Conservation (phyloP, 257 asterid species). For the Orobanche coerulescens region DNA sequence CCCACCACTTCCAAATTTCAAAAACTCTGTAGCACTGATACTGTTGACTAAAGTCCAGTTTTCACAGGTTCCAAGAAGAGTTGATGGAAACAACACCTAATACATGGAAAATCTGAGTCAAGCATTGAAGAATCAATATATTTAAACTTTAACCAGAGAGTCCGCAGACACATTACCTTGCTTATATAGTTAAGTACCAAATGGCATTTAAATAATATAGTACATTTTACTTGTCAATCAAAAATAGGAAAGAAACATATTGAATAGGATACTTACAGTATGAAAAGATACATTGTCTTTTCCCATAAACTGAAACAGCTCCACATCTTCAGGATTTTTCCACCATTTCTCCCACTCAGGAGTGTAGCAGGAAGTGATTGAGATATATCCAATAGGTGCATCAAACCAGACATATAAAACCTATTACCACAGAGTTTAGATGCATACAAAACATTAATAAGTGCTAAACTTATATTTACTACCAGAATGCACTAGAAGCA, state of each 20-base stretch:
- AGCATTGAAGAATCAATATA: constrained; percentile 2
- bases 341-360: constrained; percentile 98
- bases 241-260: constrained; percentile 11
- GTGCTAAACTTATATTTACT: too few relatives aligned
- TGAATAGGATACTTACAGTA: constrained; percentile 51
- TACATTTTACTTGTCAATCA: too few relatives aligned
- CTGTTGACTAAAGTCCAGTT: constrained; percentile 95
- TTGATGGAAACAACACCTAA: constrained; percentile 93
- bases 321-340: constrained; percentile 96
- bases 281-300: constrained; percentile 97
- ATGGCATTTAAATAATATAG: too few relatives aligned
- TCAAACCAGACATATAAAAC: constrained; percentile 99
- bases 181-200: too few relatives aligned
- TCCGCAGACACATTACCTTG: too few relatives aligned
- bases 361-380: constrained; percentile 90
- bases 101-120: constrained; percentile 10
- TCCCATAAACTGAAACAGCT: constrained; percentile 97
- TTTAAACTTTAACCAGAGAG: too few relatives aligned
- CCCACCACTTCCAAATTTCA: constrained; percentile 94
- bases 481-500: too few relatives aligned
- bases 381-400: constrained; percentile 93
- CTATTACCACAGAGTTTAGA: constrained; percentile 42
- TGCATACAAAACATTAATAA: constrained; percentile 11
- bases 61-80: constrained; percentile 96
- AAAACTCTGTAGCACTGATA: constrained; percentile 89